These are phyloP conservation scores for Trichoderma arundinaceum DNA, from an alignment of 2,329 filamentous ascomycete species.

Conservation along the genomic window DNA sequence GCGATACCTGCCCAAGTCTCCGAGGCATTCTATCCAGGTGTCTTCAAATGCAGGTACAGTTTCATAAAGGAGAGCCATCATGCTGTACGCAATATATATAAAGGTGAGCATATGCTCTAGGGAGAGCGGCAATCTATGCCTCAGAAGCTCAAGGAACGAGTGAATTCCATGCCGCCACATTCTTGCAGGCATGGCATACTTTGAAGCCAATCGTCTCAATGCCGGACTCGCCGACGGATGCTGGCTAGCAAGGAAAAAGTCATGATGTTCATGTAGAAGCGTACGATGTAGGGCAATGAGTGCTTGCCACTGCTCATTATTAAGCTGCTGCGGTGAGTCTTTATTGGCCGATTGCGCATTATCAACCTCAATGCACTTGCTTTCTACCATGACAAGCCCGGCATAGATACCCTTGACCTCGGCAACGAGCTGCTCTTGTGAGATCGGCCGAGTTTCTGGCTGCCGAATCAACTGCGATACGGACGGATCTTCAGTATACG, in stretches of 20 bases:
- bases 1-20: slow-evolving; percentile 79
- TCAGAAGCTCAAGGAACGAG: slow-evolving; percentile 76
- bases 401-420: slow-evolving; percentile 87
- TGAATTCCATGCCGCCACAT: slow-evolving; percentile 97
- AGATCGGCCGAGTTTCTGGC: slow-evolving; percentile 70
- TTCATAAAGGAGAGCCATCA: slow-evolving; percentile 86
- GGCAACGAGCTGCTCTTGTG: slow-evolving; percentile 76
- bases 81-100: slow-evolving; percentile 86
- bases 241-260: slow-evolving; percentile 85
- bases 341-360: slow-evolving; percentile 60
- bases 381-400: slow-evolving; percentile 83
- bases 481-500: slow-evolving; percentile 5
- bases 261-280: slow-evolving; percentile 79
- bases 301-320: slow-evolving; percentile 79
- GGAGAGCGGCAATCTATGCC: slow-evolving; percentile 74
- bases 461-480: slow-evolving; percentile 43
- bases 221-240: slow-evolving; percentile 77
- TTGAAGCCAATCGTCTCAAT: slow-evolving; percentile 71
- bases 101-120: slow-evolving; percentile 91
- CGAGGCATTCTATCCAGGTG: slow-evolving; percentile 93
- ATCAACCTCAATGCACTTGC: slow-evolving; percentile 84
- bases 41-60: slow-evolving; percentile 82
- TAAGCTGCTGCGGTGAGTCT: slow-evolving; percentile 52
- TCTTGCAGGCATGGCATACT: slow-evolving; percentile 88
- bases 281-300: slow-evolving; percentile 83